Evolutionary conservation across 2,329 filamentous ascomycete genomes (phyloP).

Genomic region (Neopestalotiopsis rosae): DNA sequence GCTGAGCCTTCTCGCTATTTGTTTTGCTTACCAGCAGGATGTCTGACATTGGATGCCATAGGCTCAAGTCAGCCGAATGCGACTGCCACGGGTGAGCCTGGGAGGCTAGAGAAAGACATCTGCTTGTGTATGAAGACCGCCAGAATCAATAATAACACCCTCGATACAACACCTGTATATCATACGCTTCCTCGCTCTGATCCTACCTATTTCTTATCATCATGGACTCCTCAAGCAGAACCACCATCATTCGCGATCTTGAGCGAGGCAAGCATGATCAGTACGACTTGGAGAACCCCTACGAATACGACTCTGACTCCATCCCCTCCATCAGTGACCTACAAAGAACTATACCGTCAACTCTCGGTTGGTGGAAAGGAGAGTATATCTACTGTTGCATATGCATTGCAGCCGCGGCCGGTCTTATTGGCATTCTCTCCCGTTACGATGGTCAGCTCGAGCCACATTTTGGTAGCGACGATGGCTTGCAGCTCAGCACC

Average conservation of each 20-base stretch:
- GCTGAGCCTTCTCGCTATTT: no score
- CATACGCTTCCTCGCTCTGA: background rate
- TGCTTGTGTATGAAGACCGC: no score
- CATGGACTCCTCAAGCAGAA: conserved; percentile 2
- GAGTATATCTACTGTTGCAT: conserved; percentile 40
- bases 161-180: background rate
- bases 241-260: conserved; percentile 1
- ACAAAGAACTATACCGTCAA: conserved; percentile 29
- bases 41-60: no score
- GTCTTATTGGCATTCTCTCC: conserved; percentile 35
- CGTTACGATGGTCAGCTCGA: conserved; percentile 37
- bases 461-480: conserved; percentile 30
- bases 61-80: no score
- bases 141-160: no score
- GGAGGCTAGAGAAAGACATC: no score
- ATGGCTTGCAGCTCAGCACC: conserved; percentile 39
- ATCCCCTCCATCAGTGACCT: conserved; percentile 29
- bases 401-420: conserved; percentile 33
- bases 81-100: no score
- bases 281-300: background rate
- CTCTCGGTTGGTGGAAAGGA: conserved; percentile 41
- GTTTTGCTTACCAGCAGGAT: no score
- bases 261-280: conserved; percentile 4
- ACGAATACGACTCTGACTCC: conserved; percentile 15
- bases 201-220: background rate